phyloP scores from a whole-genome alignment of 805 yeast genomes.

The Kockiozyma suomiensis region DNA sequence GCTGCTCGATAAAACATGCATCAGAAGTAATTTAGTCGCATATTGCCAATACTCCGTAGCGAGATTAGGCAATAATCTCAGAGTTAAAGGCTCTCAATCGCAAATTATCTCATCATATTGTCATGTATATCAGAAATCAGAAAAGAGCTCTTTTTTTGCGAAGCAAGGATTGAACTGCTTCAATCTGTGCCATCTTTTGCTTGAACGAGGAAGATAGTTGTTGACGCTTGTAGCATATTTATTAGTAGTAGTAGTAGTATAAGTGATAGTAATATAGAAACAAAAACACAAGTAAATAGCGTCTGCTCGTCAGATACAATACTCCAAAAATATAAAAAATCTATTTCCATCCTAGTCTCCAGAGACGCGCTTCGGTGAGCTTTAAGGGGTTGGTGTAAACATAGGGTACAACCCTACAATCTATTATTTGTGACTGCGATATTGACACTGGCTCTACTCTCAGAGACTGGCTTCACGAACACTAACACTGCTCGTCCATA shows the following conservation, averaged over 20 bases:
- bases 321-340: no score
- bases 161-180: no score
- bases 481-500: constrained; percentile 1
- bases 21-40: constrained; percentile 43
- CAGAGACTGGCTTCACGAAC: constrained; percentile 21
- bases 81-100: constrained; percentile 49
- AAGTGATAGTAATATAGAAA: no score
- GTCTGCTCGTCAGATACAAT: no score
- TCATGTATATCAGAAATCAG: not conserved
- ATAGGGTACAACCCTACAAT: constrained; percentile 15
- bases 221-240: no score
- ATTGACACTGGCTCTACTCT: constrained; percentile 19
- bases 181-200: no score
- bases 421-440: constrained; percentile 11
- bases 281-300: not conserved
- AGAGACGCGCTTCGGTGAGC: no score
- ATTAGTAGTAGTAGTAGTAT: no score
- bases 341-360: no score
- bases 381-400: constrained; percentile 2
- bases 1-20: no score
- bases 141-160: not conserved
- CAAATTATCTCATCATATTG: constrained; percentile 57
- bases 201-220: no score
- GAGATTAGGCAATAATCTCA: constrained; percentile 55
- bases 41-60: constrained; percentile 44